A percentile compares a stretch with the other conserved stretches of the same genome.
These are phyloP conservation scores for Arctium minus DNA, from an alignment of 129 eudicot genomes.

Conservation along the genomic window DNA sequence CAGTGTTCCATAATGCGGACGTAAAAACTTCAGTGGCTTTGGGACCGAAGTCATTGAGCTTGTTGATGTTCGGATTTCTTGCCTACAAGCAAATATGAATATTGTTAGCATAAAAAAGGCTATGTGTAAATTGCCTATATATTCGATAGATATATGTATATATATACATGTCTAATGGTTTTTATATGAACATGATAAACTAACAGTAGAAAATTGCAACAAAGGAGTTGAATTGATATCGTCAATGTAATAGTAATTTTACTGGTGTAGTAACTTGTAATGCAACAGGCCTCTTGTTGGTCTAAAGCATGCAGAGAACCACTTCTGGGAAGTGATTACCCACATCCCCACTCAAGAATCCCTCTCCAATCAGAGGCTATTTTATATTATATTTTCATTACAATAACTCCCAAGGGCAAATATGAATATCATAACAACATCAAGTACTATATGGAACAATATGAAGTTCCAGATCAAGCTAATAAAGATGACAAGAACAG, in stretches of 20 bases:
- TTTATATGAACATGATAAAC: background rate
- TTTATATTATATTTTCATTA: background rate
- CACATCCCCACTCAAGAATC: background rate
- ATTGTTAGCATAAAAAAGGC: background rate
- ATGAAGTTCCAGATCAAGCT: background rate
- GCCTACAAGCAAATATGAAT: conserved; percentile 39
- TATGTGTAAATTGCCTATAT: background rate
- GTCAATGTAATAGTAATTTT: background rate
- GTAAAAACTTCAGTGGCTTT: conserved; percentile 90
- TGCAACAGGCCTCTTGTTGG: background rate
- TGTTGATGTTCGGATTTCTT: conserved; percentile 83
- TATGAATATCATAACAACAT: background rate
- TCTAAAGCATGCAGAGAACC: background rate
- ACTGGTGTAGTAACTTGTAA: background rate
- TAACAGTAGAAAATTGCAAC: background rate
- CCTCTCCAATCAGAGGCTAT: background rate
- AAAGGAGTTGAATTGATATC: background rate
- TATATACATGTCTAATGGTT: background rate
- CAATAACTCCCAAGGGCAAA: background rate
- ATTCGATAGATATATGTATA: background rate
- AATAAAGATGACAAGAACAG: background rate
- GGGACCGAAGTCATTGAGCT: conserved; percentile 99
- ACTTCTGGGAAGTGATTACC: background rate
- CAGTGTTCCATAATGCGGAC: conserved; percentile 88
- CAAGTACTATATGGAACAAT: background rate